These are phyloP conservation scores for Iris pallida DNA, from an alignment of 116 monocot species.

Conservation along the genomic window DNA sequence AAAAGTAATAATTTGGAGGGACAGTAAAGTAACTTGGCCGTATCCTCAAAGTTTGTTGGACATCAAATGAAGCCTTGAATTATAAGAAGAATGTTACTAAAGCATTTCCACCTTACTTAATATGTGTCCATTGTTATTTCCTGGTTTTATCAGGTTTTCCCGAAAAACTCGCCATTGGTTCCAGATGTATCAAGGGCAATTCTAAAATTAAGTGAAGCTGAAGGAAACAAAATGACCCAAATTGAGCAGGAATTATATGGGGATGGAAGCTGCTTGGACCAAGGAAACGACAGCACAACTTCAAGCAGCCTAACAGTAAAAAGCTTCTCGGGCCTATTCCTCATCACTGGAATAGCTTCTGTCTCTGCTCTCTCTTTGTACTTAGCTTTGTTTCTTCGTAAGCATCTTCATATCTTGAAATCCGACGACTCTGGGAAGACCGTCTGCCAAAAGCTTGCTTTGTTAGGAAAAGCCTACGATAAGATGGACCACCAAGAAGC, in stretches of 20 bases:
- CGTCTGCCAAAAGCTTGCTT: neutral
- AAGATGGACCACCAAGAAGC: slow-evolving; percentile 5
- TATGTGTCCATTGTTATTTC: too few species aligned
- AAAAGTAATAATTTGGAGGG: too few species aligned
- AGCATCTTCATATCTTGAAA: slow-evolving; percentile 7
- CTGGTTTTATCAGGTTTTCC: slow-evolving; percentile 36
- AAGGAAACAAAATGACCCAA: slow-evolving; percentile 19
- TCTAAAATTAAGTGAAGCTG: slow-evolving; percentile 35
- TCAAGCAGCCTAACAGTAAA: slow-evolving; percentile 29
- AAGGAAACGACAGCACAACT: slow-evolving; percentile 3
- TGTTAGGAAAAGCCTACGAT: slow-evolving; percentile 21
- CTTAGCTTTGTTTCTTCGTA: slow-evolving; percentile 7
- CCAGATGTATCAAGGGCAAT: slow-evolving; percentile 45
- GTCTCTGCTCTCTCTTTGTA: slow-evolving; percentile 12
- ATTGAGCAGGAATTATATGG: slow-evolving; percentile 32
- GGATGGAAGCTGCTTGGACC: slow-evolving; percentile 10
- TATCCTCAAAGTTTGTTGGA: too few species aligned
- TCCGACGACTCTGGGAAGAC: neutral
- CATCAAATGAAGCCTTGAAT: too few species aligned
- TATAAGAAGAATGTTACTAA: too few species aligned
- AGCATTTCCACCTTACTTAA: too few species aligned
- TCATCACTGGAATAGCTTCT: slow-evolving; percentile 46
- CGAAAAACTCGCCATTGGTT: slow-evolving; percentile 44
- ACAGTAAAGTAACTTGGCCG: too few species aligned
- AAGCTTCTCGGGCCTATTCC: slow-evolving; percentile 56